Evolutionary conservation across 768 basidiomycete genomes (phyloP), one percentile per base, ranked within the genome.

Genomic region (Boletus sensibilis): DNA sequence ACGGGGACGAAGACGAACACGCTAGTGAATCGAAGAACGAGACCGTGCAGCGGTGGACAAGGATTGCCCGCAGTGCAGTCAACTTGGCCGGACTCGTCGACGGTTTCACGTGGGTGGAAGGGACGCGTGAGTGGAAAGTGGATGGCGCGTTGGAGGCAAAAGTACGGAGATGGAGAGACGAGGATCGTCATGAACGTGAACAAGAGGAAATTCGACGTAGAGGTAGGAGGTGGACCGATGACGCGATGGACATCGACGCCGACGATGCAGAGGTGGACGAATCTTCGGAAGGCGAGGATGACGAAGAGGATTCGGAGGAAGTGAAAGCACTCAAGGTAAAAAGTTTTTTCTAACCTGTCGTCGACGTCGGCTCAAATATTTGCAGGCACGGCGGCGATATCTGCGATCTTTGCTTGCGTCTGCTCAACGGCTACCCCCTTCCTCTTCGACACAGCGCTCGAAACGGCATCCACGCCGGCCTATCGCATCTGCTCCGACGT

Each of bases 271-370:
- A 74, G 13, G 76, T 72, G 12, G 81, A 77, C 16, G 84, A 82
- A 12, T 81, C 63, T 0, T 71, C 65, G 73, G 62, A 77, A 34
- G 67, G 69, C 45, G 78, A 80, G 46, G 84, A 86, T 25, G 84
- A 88, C 52, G 85, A 83, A 56, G 78, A 82, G 41, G 90, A 92
- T 66, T 78, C 83, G 10, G 83, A 84, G 21, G 86, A 90, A 64
- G 82, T 95, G 37, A 85, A 80, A 64, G 86, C 80, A n/a, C 78
- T 95, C 51, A 93, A 92, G 85, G 92, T 91, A 66, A 50, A 0
- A 72, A 57, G 25, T 29, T 8, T 55, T 41, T 8, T 54, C 3
- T 29, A 31, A 42, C n/a, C 25, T 51, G 37, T 46, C 41, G 43
- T 55, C 47, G 47, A 34, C 58, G 21, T n/a, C 55, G 50, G 38